phyloP scores from a whole-genome alignment of 441 rosid genomes.

The Breynia disticha region DNA sequence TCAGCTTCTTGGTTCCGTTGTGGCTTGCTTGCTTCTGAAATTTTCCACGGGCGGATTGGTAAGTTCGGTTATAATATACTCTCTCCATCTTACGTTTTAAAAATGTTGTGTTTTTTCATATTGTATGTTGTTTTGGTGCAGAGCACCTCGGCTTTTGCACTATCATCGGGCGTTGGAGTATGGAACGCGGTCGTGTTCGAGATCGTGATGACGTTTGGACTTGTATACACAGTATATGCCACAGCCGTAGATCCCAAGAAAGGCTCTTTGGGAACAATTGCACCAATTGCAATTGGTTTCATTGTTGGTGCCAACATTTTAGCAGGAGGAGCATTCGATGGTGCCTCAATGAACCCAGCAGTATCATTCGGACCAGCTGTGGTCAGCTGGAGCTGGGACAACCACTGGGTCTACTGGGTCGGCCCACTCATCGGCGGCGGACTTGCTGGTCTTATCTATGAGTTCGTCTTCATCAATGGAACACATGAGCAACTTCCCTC shows the following conservation, averaged over 20 bases:
- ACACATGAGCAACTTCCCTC: slow-evolving; percentile 54
- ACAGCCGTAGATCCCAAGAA: slow-evolving; percentile 79
- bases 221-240: slow-evolving; percentile 81
- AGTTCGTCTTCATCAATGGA: slow-evolving; percentile 43
- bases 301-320: slow-evolving; percentile 82
- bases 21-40: slow-evolving; percentile 69
- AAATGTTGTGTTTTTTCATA: neutral
- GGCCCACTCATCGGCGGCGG: slow-evolving; percentile 81
- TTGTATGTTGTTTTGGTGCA: slow-evolving; percentile 16
- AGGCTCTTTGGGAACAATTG: slow-evolving; percentile 59
- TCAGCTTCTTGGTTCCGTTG: slow-evolving; percentile 71
- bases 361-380: slow-evolving; percentile 90
- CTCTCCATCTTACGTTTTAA: too few species aligned
- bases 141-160: slow-evolving; percentile 47
- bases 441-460: slow-evolving; percentile 65
- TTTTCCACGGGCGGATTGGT: slow-evolving; percentile 68
- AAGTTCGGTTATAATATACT: slow-evolving; percentile 7
- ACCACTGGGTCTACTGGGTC: slow-evolving; percentile 91
- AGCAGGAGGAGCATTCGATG: slow-evolving; percentile 77
- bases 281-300: slow-evolving; percentile 82
- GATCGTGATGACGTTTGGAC: slow-evolving; percentile 85
- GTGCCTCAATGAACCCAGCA: slow-evolving; percentile 96
- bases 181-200: slow-evolving; percentile 75
- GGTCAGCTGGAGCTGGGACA: slow-evolving; percentile 78
- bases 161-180: slow-evolving; percentile 59